Base-by-base conservation (phyloP, 371 early-diverging fungal genomes). In the Coemansia sp. region DNA sequence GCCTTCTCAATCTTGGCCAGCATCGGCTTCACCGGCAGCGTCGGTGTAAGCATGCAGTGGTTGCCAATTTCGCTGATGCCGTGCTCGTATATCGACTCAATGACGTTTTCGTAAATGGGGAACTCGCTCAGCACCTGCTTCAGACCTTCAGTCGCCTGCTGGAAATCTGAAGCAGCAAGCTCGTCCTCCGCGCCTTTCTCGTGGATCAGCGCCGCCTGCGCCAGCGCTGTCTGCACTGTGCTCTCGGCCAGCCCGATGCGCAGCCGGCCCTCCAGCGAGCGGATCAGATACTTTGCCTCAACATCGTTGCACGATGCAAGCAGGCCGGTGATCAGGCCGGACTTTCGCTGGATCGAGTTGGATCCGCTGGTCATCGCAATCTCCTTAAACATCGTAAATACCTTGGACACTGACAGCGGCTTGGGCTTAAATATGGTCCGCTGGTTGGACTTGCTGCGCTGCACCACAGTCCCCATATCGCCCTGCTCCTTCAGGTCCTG, bases 11-110 rank as follows among this genome's bases (percentile, higher is more conserved):
- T 99, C 79, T 98, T 97, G 0, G 99, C 99, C 70, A 99, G 84
- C 99, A 99, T 99, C n/a, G 99, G 99, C 68, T 99, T 98, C 31
- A 99, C 82, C 2, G 99, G 99, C 50, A 99, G 93, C 10, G 94
- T 94, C 65, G 98, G 95, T 16, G 91, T 88, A 66, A 99, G 81
- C 67, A 91, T 90, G 77, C 98, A 97, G 24, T 81, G 75, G 2
- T 87, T 80, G 14, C 78, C 67, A 18, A 94, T 65, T 29, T 86
- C 81, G 14, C 83, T 82, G 61, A 91, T 80, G 0, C 90, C 94
- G 53, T 89, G 65, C 50, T 90, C 77, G 36, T 96, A 79, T n/a
- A 99, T 77, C 7, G 86, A 86, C 11, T 93, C 94, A 4, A 98
- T 82, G 46, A 99, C 90, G 47, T 85, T 77, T 66, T 95, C 94